Conservation (phyloP, 164 flowering plant species). For the Stephania cephalantha region DNA sequence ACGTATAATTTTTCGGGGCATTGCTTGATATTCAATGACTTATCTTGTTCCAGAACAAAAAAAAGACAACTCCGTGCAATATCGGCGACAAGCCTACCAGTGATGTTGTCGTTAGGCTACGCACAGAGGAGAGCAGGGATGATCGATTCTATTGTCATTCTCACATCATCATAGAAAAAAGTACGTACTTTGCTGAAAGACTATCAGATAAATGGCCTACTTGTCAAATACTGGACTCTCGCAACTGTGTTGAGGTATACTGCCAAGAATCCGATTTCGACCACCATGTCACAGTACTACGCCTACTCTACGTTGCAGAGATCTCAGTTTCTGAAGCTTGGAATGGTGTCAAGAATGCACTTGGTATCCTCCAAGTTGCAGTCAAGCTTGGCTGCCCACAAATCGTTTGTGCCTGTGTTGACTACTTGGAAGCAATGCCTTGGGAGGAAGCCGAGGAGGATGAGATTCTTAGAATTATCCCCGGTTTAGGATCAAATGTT, state of each 20-base stretch:
- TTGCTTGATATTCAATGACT: neutral
- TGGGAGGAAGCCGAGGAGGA: constrained; percentile 99
- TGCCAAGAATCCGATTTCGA: constrained; percentile 71
- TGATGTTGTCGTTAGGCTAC: constrained; percentile 81
- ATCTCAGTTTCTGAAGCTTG: constrained; percentile 34
- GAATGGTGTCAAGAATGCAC: constrained; percentile 65
- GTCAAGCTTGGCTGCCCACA: constrained; percentile 55
- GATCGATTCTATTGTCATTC: constrained; percentile 84
- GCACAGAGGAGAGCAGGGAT: constrained; percentile 80
- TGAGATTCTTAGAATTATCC: constrained; percentile 65
- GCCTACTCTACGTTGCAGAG: constrained; percentile 55
- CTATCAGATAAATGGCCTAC: constrained; percentile 96
- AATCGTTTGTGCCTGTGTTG: constrained; percentile 55
- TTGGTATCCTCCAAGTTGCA: constrained; percentile 72
- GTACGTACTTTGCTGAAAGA: constrained; percentile 86
- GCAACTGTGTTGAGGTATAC: constrained; percentile 80
- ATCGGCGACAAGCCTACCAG: constrained; percentile 73
- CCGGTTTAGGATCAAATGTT: constrained; percentile 57
- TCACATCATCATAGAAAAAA: constrained; percentile 42
- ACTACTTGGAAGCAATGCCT: constrained; percentile 92
- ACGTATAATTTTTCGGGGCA: no score
- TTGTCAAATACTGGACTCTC: constrained; percentile 83
- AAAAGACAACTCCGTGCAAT: constrained; percentile 17
- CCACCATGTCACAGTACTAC: constrained; percentile 55
- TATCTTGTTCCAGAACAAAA: constrained; percentile 12